Evolutionary conservation across 1,139 yeast genomes (phyloP), one percentile per base, ranked within the genome.

Genomic region (Nakaseomyces sp.): DNA sequence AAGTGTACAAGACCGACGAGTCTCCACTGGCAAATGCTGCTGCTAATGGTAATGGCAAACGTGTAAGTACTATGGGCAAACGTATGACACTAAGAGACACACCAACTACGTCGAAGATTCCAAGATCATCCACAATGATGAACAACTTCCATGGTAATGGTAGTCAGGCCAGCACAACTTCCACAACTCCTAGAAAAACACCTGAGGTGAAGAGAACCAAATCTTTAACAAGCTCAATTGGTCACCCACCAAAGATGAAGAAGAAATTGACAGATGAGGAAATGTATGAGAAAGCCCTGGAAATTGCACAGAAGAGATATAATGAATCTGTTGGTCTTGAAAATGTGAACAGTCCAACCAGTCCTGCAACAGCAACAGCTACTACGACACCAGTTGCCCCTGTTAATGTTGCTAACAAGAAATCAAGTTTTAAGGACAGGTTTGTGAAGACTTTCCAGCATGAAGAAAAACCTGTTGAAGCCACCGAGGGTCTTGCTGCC

Each of bases 271-370:
- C 60, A 10, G 61, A 61, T 37, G 58, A 56, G 36, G 66, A 63
- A 43, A 62, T 64, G 65, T 63, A 64, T 46, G 61, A 56, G 1
- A 54, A 53, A 40, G 69, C 69, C 1, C 46, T 61, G 39, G 57
- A 59, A 36, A 52, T 62, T 17, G 67, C 69, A n/a, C 59, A 56
- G 42, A 52, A 51, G 29, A 53, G 50, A 20, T 46, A 47, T 17
- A 43, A 46, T 35, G 53, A 50, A 18, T 37, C 47, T 5, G 43
- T 44, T 37, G 40, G 32, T 16, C 41, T 35, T 12, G 36, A 22
- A 9, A 31, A 37, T 33, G 38, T 29, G 5, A 40, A 28, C 10
- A 18, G 20, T 20, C 35, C 35, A 20, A n/a, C n/a, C n/a, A n/a
- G n/a, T n/a, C n/a, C n/a, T n/a, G n/a, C n/a, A n/a, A 29, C 20